Percentiles rank a stretch among this genome's conserved stretches.
Evolutionary conservation across 371 early-diverging fungal genomes (phyloP).

Genomic region (Smittium mucronatum): DNA sequence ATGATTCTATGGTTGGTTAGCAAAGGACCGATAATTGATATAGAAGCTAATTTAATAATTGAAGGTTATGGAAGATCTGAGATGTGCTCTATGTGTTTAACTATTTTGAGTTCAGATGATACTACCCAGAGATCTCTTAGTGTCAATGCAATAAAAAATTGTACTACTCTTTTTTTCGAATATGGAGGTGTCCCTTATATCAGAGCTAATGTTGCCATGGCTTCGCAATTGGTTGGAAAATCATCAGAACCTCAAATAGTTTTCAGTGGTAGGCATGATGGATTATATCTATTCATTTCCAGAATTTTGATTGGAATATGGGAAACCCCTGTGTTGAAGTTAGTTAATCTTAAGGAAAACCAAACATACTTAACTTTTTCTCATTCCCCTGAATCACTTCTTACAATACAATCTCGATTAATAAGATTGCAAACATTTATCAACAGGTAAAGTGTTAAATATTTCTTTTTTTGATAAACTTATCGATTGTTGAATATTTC

Average conservation of each 20-base stretch:
- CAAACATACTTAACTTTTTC: slow-evolving; percentile 6
- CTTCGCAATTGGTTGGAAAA: slow-evolving; percentile 9
- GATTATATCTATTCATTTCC: slow-evolving; percentile 58
- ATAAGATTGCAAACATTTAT: slow-evolving; percentile 23
- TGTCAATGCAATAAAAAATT: slow-evolving; percentile 21
- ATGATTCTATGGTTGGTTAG: slow-evolving; percentile 11
- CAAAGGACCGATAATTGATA: neutral
- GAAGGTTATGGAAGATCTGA: slow-evolving; percentile 7
- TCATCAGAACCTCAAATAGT: neutral
- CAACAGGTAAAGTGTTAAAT: slow-evolving; percentile 8
- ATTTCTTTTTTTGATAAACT: no score
- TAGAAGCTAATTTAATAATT: slow-evolving; percentile 12
- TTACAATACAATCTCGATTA: slow-evolving; percentile 20
- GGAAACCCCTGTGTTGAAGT: slow-evolving; percentile 32
- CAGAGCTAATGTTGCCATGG: slow-evolving; percentile 10
- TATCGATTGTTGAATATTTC: no score
- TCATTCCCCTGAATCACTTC: slow-evolving; percentile 11
- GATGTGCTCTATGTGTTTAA: slow-evolving; percentile 62
- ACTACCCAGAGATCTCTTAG: slow-evolving; percentile 2
- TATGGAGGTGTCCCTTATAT: slow-evolving; percentile 25
- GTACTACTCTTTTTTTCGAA: slow-evolving; percentile 26
- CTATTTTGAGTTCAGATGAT: slow-evolving; percentile 38
- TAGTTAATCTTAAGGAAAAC: slow-evolving; percentile 4
- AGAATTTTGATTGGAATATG: slow-evolving; percentile 59
- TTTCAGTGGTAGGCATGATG: slow-evolving; percentile 45